Evolutionary conservation across 148 eudicot species (phyloP), one percentile per base, ranked within the genome.

Genomic region (Mesembryanthemum crystallinum): DNA sequence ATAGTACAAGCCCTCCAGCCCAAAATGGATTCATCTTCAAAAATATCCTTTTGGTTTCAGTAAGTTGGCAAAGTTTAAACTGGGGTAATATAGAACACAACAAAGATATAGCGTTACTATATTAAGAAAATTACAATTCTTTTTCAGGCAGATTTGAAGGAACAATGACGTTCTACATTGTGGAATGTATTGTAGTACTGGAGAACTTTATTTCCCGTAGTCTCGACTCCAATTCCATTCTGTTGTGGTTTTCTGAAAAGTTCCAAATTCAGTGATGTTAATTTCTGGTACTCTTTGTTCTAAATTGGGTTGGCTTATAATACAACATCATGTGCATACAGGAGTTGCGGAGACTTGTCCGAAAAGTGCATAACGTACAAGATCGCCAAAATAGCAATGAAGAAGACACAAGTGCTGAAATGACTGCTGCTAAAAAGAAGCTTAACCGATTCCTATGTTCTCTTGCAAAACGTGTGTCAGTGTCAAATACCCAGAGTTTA

Each of bases 271-370:
- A 8, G 49, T 13, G 14, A 8, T 45, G 14, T 45, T 45, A 9
- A 45, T 15, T 37, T 51, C 9, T 27, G 8, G n/a, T 35, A 28
- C 25, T 20, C 23, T 49, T 33, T 24, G 5, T 66, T 29, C 33
- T 49, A 5, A 37, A 42, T 30, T 30, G 24, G 20, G 4, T 30
- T n/a, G n/a, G 60, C 29, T 55, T 8, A 12, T 32, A 7, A 33
- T n/a, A n/a, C 24, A 15, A 9, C 49, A 35, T 24, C 12, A 1
- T 59, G 17, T 20, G 14, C 66, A 28, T 42, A 76, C 86, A 90
- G 96, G 92, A 90, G 69, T 76, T 90, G 69, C 82, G 95, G n/a
- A 83, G 77, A 83, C 87, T 90, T 76, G 88, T 88, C 29, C 82
- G 92, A 64, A 82, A 86, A 83, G 87, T 90, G 35, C 90, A 90